These are phyloP conservation scores for Straminergon stramineum DNA, from an alignment of 225 moss, liverwort and hornwort species.

Conservation along the genomic window DNA sequence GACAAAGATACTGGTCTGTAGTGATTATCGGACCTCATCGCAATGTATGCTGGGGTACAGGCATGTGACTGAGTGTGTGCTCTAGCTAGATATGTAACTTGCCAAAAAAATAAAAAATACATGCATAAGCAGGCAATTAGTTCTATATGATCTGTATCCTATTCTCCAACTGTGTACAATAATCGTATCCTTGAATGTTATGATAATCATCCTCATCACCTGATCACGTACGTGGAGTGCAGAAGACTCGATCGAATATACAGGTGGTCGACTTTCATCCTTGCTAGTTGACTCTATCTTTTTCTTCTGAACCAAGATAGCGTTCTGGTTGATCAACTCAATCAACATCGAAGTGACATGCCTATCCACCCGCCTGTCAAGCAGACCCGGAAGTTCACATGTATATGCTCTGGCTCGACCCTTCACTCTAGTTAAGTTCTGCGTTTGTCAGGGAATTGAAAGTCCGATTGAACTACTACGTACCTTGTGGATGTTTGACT, in stretches of 20 bases:
- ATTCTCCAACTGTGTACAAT: background rate
- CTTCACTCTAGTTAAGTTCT: background rate
- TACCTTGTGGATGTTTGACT: background rate
- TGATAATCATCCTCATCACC: too few relatives aligned
- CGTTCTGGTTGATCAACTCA: background rate
- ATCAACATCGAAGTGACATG: background rate
- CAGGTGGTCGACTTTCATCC: background rate
- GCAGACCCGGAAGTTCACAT: background rate
- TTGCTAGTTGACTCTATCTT: background rate
- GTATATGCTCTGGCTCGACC: background rate
- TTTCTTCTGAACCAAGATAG: background rate
- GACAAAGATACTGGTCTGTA: background rate
- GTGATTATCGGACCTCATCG: background rate
- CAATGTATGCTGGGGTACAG: background rate
- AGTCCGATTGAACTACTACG: background rate
- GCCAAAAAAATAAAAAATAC: too few relatives aligned
- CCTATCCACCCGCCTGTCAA: background rate
- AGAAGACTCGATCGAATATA: background rate
- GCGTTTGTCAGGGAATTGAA: background rate
- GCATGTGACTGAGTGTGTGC: background rate
- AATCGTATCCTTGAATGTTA: background rate
- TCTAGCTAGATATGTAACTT: background rate
- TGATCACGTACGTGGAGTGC: background rate
- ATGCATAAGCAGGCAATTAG: background rate
- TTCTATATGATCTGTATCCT: background rate